Base-by-base conservation (phyloP, 768 basidiomycete genomes). In the Boletus subcaerulescens region DNA sequence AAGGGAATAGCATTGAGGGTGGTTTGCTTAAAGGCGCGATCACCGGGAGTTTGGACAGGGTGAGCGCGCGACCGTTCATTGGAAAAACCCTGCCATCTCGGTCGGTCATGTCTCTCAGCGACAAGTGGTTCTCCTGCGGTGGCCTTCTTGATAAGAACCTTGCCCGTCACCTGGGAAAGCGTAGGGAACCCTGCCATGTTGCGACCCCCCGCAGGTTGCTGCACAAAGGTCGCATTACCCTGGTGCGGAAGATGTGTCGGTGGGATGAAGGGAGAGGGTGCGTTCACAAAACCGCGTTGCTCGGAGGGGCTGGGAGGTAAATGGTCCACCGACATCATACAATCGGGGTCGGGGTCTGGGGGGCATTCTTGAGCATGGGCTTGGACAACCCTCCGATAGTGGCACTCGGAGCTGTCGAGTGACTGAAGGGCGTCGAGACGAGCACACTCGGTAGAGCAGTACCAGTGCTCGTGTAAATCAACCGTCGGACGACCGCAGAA, bases 381-480 rank as follows among this genome's bases (percentile, higher is more conserved):
- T 11, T 53, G 62, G 15, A 65, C 52, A 26, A 56, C 54, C 0
- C 57, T 48, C 35, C 69, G 70, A 46, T 70, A 70, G 29, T 70
- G 70, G 39, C 57, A 62, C 18, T 65, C 39, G 5, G 56, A 48
- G 14, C 50, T 51, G 3, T 45, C 60, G 22, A 72, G 65, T 4
- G 68, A 62, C 24, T 61, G 60, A 17, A 71, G 58, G 24, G 71
- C 48, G 24, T 72, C 70, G 15, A 17, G 36, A 20, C 62, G 68
- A 10, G 69, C 71, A 12, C 71, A 72, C 0, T 51, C 2, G 3
- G 53, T 55, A 18, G 70, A 70, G 38, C 69, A 70, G 44, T 58
- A 72, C 55, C 56, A 70, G 42, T 63, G 66, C 0, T 72, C 68
- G 36, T 70, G 69, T 12, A 49, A 59, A 47, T 60, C 50, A 0